These are phyloP conservation scores for Boeremia exigua DNA, from an alignment of 2,329 filamentous ascomycete genomes.

Conservation along the genomic window DNA sequence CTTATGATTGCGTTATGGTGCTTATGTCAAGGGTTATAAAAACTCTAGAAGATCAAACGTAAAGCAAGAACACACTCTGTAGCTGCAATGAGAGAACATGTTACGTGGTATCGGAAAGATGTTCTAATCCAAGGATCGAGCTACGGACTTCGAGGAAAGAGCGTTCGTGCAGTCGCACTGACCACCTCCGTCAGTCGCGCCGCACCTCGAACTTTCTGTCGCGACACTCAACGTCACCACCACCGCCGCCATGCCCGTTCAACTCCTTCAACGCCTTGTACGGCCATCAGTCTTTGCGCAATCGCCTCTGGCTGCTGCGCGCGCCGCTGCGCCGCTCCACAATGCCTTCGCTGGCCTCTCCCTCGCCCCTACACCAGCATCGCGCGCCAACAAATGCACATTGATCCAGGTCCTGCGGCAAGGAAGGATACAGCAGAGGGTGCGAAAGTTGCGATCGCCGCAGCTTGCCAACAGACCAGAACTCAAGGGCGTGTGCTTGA, in stretches of 20 bases:
- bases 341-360: constrained; percentile 28
- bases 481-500: constrained; percentile 94
- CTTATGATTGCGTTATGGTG: too few species aligned
- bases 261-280: constrained; percentile 48
- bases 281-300: constrained; percentile 39
- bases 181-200: constrained; percentile 6
- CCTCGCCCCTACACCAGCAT: constrained; percentile 49
- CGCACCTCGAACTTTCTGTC: constrained; percentile 23
- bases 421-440: constrained; percentile 78
- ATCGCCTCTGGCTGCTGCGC: constrained; percentile 22
- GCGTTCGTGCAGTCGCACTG: constrained; percentile 17
- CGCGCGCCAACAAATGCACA: constrained; percentile 50
- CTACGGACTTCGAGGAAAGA: neutral
- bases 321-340: constrained; percentile 25
- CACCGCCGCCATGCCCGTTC: constrained; percentile 46
- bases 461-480: constrained; percentile 78
- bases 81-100: too few species aligned
- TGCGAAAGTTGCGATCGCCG: constrained; percentile 86
- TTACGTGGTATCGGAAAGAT: neutral
- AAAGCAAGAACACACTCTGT: too few species aligned
- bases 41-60: too few species aligned
- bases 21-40: too few species aligned
- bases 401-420: constrained; percentile 65
- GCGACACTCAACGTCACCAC: constrained; percentile 15
- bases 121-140: neutral